Conservation (phyloP, 176 grass and related monocot genomes). For the Raddia guianensis region DNA sequence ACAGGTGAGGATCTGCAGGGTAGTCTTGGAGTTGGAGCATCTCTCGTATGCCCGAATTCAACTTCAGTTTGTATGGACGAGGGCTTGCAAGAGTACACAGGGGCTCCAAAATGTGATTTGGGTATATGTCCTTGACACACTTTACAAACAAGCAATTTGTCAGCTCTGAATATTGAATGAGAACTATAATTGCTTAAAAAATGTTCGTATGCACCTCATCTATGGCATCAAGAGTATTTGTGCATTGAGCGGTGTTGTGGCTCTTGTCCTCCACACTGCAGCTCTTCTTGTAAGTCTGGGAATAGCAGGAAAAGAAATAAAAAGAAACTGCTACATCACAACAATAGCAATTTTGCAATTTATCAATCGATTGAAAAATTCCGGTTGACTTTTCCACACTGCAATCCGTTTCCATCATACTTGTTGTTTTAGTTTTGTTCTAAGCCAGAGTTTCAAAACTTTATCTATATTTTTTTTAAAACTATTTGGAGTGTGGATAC, state of each 20-base stretch:
- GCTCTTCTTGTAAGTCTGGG: conserved; percentile 42
- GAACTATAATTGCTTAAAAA: conserved; percentile 42
- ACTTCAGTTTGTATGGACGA: background rate
- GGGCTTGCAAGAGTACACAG: conserved; percentile 45
- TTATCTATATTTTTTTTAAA: too few relatives aligned
- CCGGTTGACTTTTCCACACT: too few relatives aligned
- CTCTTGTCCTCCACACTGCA: conserved; percentile 9
- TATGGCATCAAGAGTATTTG: conserved; percentile 30
- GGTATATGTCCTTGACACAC: conserved; percentile 42
- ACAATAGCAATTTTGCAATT: too few relatives aligned
- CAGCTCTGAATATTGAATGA: conserved; percentile 42
- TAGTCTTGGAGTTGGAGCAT: conserved; percentile 41
- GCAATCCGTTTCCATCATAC: too few relatives aligned
- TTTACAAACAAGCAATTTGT: conserved; percentile 16
- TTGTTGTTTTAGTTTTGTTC: too few relatives aligned
- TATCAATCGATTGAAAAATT: too few relatives aligned
- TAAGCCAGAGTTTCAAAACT: too few relatives aligned
- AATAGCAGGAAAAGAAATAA: background rate
- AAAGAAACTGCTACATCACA: background rate
- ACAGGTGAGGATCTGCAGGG: conserved; percentile 23
- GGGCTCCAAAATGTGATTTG: conserved; percentile 48
- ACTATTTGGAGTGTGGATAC: too few relatives aligned
- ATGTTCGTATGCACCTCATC: conserved; percentile 33
- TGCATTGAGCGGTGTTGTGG: conserved; percentile 35
- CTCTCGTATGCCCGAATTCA: conserved; percentile 16